These are phyloP conservation scores for Colletotrichum limetticola DNA, from an alignment of 2,329 filamentous ascomycete genomes.

Conservation along the genomic window DNA sequence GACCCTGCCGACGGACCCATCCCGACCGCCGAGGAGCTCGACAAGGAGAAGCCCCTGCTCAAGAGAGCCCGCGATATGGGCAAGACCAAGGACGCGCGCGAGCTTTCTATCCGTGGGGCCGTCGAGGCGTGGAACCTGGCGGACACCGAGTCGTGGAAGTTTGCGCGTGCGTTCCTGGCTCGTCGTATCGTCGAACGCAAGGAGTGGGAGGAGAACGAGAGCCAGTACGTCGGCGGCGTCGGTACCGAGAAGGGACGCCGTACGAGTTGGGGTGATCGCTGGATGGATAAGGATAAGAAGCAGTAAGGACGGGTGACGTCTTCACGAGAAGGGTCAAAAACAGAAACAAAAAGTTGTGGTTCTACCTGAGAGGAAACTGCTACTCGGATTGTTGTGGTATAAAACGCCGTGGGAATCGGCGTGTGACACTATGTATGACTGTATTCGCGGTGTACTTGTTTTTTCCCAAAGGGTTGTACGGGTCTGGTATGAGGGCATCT, in stretches of 20 bases:
- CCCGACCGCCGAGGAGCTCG: constrained; percentile 62
- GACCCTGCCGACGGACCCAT: constrained; percentile 60
- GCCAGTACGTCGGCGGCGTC: constrained; percentile 70
- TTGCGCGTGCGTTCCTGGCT: constrained; percentile 75
- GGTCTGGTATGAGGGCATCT: background rate
- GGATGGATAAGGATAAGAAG: constrained; percentile 43
- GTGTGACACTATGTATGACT: background rate
- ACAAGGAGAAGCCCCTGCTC: constrained; percentile 66
- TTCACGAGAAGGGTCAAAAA: background rate
- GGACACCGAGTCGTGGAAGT: constrained; percentile 83
- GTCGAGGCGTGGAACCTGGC: constrained; percentile 76
- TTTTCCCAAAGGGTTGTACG: background rate
- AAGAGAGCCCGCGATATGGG: constrained; percentile 55
- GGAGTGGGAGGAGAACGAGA: constrained; percentile 78
- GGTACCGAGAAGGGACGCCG: constrained; percentile 59
- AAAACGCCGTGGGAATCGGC: background rate
- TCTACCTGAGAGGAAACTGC: background rate
- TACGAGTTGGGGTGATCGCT: constrained; percentile 45
- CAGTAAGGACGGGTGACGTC: background rate
- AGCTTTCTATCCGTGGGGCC: constrained; percentile 61
- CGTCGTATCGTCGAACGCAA: constrained; percentile 70
- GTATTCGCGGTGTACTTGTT: constrained; percentile 3
- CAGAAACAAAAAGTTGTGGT: background rate
- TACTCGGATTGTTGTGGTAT: background rate
- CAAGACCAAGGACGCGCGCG: constrained; percentile 52